Evolutionary conservation across 306 rosid genomes (phyloP).

Genomic region (Citrullus colocynthis): DNA sequence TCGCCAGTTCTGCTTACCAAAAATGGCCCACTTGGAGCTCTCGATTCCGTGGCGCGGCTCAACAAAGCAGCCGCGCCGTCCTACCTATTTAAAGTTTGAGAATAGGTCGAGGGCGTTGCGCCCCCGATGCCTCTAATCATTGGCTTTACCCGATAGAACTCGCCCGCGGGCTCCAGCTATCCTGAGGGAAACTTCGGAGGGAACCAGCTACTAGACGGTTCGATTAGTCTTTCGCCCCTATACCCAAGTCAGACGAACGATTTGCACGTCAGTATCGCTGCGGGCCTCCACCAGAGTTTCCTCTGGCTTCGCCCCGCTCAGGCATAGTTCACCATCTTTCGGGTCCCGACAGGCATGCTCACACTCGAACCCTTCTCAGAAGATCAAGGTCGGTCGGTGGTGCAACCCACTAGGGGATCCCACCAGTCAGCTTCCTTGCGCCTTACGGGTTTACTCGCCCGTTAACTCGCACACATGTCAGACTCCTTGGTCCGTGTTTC

Average conservation of each 20-base stretch:
- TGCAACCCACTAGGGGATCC: too few species aligned
- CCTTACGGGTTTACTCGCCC: background rate
- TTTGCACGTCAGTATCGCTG: constrained; percentile 25
- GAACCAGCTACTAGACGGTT: background rate
- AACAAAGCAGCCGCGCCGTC: too few species aligned
- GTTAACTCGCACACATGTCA: background rate
- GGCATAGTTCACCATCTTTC: constrained; percentile 22
- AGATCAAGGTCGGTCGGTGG: background rate
- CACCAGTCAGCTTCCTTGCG: background rate
- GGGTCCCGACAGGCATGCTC: constrained; percentile 17
- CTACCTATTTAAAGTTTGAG: too few species aligned
- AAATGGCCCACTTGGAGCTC: too few species aligned
- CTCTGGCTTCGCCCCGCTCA: constrained; percentile 28
- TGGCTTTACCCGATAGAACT: background rate
- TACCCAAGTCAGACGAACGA: background rate
- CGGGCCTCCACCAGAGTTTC: constrained; percentile 32
- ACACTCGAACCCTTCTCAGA: background rate
- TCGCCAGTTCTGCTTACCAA: too few species aligned
- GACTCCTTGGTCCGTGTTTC: background rate
- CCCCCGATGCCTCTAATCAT: too few species aligned
- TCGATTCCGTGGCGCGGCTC: too few species aligned
- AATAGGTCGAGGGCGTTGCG: too few species aligned
- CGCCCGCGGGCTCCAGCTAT: background rate
- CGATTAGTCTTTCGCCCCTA: background rate
- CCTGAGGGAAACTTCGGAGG: background rate